Base-by-base conservation (phyloP, 768 basidiomycete species). In the Russula brevipes region DNA sequence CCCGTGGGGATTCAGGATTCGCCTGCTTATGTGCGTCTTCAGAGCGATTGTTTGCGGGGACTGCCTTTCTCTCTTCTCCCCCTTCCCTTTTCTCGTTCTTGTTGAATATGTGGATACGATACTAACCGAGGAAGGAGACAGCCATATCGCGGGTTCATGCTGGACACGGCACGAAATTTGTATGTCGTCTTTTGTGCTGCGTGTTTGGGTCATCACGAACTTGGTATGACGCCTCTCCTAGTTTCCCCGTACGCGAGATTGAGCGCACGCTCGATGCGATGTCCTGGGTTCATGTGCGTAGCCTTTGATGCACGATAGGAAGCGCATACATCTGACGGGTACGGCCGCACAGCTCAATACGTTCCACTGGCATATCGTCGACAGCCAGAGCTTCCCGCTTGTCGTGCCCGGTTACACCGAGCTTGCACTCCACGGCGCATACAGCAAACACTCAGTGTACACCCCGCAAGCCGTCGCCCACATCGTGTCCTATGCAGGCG, bases 81-180 rank as follows among this genome's bases (percentile, higher is more conserved):
- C 16, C 16, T 42, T 42, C 16, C 12, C 16, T 1, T 42, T 42
- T 42, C 9, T 14, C 14, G 41, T 4, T 14, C 41, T 42, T 11
- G 41, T 39, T 7, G 38, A 24, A 24, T 24, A 24, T 24, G 24
- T 24, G 24, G 24, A 24, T 24, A 24, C 1, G 24, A 39, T 39
- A 12, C 50, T 30, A 30, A 30, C 38, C 36, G 47, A 33, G 61
- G 45, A 45, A 50, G 17, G 53, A 24, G 31, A 6, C 66, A 88
- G 86, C 85, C 86, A 0, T 89, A 86, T 70, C 82, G 91, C 24
- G 89, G 87, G 9, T 79, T 91, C 59, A 82, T 92, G 82, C 79
- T 94, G 12, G 91, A 94, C 71, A 93, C 91, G 0, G 78, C 89
- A 1, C 77, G 91, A 31, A 87, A 91, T 74, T 94, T 38, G 62